Evolutionary conservation across 257 asterid species (phyloP).

Genomic region (Orobanche coerulescens): DNA sequence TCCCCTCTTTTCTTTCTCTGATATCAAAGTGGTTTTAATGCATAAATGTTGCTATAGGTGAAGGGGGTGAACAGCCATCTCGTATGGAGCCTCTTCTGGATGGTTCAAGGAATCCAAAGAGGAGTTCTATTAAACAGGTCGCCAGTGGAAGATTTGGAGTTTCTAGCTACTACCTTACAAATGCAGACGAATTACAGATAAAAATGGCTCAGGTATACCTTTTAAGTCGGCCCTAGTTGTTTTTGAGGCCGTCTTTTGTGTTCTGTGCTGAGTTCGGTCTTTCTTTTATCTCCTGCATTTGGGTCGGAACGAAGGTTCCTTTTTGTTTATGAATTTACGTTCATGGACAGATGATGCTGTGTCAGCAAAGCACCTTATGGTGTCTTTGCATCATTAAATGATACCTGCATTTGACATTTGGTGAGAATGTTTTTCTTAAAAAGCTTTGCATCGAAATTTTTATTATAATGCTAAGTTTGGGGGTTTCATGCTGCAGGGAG

Average conservation of each 20-base stretch:
- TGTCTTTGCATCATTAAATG: slow-evolving; percentile 55
- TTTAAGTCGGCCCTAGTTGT: background rate
- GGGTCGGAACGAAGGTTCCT: slow-evolving; percentile 32
- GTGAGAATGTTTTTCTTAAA: slow-evolving; percentile 32
- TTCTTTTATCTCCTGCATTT: slow-evolving; percentile 22
- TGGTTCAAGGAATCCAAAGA: slow-evolving; percentile 81
- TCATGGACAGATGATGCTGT: slow-evolving; percentile 55
- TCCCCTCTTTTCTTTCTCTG: background rate
- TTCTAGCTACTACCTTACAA: slow-evolving; percentile 91
- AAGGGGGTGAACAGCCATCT: slow-evolving; percentile 99
- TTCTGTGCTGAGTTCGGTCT: slow-evolving; percentile 11
- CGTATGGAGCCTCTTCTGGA: slow-evolving; percentile 93
- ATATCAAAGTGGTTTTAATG: slow-evolving; percentile 2
- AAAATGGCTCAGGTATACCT: slow-evolving; percentile 95
- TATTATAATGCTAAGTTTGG: slow-evolving; percentile 21
- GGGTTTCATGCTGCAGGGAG: slow-evolving; percentile 63
- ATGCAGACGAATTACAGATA: slow-evolving; percentile 91
- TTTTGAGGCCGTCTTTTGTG: slow-evolving; percentile 2
- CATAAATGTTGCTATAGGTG: slow-evolving; percentile 42
- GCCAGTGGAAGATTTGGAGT: slow-evolving; percentile 99
- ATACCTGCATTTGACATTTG: slow-evolving; percentile 48
- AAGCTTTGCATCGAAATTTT: slow-evolving; percentile 18
- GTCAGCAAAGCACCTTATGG: slow-evolving; percentile 49
- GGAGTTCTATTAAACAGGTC: slow-evolving; percentile 98
- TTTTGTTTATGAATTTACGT: slow-evolving; percentile 47